Base-by-base conservation (phyloP, 2,329 filamentous ascomycete genomes). In the Podosphaera leucotricha region DNA sequence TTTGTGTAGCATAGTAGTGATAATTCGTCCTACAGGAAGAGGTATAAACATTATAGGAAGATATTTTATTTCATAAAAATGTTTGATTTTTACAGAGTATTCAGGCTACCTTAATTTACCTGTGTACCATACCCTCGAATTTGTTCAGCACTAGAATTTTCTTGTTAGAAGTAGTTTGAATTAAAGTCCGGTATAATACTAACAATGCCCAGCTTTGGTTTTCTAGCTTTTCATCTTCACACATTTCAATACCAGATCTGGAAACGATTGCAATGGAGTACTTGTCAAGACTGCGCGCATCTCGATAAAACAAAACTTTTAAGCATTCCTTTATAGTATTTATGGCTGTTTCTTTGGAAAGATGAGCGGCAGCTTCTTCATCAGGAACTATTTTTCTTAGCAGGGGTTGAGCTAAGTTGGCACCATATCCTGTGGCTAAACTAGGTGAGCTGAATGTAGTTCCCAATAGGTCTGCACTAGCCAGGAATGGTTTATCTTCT, bases 281-380 rank as follows among this genome's bases (percentile, higher is more conserved):
- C 53, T 72, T 71, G 64, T 94, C 85, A 64, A 90, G 65, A 65
- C 82, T 92, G 62, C 90, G 77, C 38, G 90, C 90, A 64, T 98
- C 90, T 55, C 90, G 75, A 69, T 98, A 98, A 68, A 82, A 98
- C 48, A 98, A 70, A 44, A 95, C 87, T 72, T 95, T 95, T 82
- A 98, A 86, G 64, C 85, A 93, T 65, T 93, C 81, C 67, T 80
- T 80, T 58, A 98, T 65, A 36, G 84, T 72, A 46, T 78, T 67
- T 48, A 94, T 68, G 41, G 90, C 90, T 59, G 81, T 63, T 55
- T 94, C 86, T 59, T 75, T 72, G 36, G 68, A 76, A 50, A 95
- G 67, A 47, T 74, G 66, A 54, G 74, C 67, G 28, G 80, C 76
- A 37, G 81, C 67, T 54, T 73, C 79, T 62, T 95, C 90, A 54